Evolutionary conservation across 2,329 filamentous ascomycete species (phyloP), one percentile per base, ranked within the genome.

Genomic region (Pseudogymnoascus sp.): DNA sequence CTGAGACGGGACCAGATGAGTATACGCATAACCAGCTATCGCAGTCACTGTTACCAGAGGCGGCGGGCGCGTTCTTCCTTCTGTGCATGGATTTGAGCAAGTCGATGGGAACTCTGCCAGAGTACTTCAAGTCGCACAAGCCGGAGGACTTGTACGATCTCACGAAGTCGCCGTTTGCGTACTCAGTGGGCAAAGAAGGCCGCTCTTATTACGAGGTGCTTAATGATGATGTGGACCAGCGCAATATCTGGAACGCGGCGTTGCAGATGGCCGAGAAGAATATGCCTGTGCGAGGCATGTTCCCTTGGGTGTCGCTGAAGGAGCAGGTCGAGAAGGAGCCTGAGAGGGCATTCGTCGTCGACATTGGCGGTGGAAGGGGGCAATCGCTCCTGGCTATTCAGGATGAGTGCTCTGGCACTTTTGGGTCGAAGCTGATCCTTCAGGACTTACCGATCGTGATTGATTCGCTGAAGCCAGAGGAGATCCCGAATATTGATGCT

Each of bases 21-120:
- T 75, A 75, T 61, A 69, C 71, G 12, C 72, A 74, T 58, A 75
- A 74, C 31, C 62, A 65, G n/a, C 65, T 72, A 33, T 74, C 73
- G 0, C 68, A 64, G 27, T 64, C 68, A 5, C 66, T 73, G 42
- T 66, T 70, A 27, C 70, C 73, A 0, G 62, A 68, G 9, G 70
- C 63, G 0, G 61, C 73, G 1, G 74, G 72, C 1, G 66, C 68
- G 2, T 72, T 74, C 61, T 71, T 74, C 60, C 66, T 72, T 39
- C 69, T 75, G 21, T 64, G 62, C 55, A 63, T 63, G 31, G 42
- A 66, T 31, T 61, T 62, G 58, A 62, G 48, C n/a, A 31, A 62
- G 17, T 51, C 61, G 33, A 63, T 64, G 35, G 42, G 59, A 39
- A 64, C 65, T 17, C 60, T 67, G 6, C 66, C 65, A 0, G 64